phyloP scores from a whole-genome alignment of 2,329 filamentous ascomycete genomes.

The Cladophialophora bantiana region DNA sequence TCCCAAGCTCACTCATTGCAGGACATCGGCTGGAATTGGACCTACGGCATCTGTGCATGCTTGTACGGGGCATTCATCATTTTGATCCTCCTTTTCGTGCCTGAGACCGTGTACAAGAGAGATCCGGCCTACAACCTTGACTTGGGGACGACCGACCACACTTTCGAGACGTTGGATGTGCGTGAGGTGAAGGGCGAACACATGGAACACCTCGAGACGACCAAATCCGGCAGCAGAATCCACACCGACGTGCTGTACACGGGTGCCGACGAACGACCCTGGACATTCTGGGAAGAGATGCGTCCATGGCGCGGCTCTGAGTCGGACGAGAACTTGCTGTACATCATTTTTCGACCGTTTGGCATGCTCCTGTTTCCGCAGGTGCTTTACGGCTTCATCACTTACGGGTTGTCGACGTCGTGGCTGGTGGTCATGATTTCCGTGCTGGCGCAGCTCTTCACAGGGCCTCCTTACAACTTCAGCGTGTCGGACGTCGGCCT shows the following conservation, averaged over 20 bases:
- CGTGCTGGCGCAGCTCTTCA: conserved; percentile 44
- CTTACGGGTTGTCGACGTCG: conserved; percentile 35
- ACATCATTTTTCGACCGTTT: conserved; percentile 43
- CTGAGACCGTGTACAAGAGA: conserved; percentile 35
- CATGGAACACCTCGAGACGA: conserved; percentile 29
- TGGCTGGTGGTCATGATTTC: conserved; percentile 39
- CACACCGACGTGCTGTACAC: conserved; percentile 28
- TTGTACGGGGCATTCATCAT: conserved; percentile 29
- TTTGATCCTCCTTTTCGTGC: conserved; percentile 31
- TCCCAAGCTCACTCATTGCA: neutral
- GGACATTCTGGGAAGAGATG: conserved; percentile 33
- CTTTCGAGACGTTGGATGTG: conserved; percentile 27
- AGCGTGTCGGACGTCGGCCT: conserved; percentile 41
- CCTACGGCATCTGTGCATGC: conserved; percentile 30
- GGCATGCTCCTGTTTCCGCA: conserved; percentile 45
- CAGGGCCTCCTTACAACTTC: conserved; percentile 45
- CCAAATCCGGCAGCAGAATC: conserved; percentile 22
- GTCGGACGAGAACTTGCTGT: conserved; percentile 35
- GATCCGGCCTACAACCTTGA: conserved; percentile 39
- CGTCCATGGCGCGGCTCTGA: conserved; percentile 31
- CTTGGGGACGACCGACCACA: conserved; percentile 35
- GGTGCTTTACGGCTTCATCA: conserved; percentile 44
- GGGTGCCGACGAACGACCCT: conserved; percentile 31
- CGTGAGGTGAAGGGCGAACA: conserved; percentile 25
- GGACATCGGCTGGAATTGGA: conserved; percentile 40